Evolutionary conservation across 179 eudicot genomes (phyloP).

Genomic region (Beta lomatogona): DNA sequence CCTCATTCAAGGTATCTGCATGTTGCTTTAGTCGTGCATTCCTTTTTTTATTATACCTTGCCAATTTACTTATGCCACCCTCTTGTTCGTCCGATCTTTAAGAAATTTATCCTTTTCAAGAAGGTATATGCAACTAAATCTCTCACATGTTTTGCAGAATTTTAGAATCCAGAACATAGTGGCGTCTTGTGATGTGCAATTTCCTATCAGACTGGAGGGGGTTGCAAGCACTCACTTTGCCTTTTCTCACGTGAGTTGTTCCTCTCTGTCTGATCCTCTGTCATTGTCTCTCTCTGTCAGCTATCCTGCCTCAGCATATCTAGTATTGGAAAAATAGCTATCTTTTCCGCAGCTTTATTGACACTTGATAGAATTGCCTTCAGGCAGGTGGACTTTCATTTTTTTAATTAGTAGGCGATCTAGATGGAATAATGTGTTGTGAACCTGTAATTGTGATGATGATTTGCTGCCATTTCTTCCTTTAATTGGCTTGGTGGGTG

Average conservation of each 20-base stretch:
- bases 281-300: neutral
- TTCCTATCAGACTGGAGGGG: conserved; percentile 82
- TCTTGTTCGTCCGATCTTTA: neutral
- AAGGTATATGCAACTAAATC: neutral
- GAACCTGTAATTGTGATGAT: neutral
- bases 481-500: neutral
- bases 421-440: neutral
- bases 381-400: neutral
- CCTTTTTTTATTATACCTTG: neutral
- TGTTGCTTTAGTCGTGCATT: neutral
- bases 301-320: neutral
- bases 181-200: conserved; percentile 76
- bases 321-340: neutral
- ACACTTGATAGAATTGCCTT: neutral
- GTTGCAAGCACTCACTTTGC: conserved; percentile 62
- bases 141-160: conserved; percentile 40
- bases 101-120: neutral
- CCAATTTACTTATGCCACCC: neutral
- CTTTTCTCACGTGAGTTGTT: conserved; percentile 60
- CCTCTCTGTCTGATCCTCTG: neutral
- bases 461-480: neutral
- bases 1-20: conserved; percentile 66
- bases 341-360: neutral
- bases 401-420: neutral
- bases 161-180: conserved; percentile 88